Evolutionary conservation across 2,329 filamentous ascomycete genomes (phyloP).

Genomic region (Nothomitra cinnamomea): DNA sequence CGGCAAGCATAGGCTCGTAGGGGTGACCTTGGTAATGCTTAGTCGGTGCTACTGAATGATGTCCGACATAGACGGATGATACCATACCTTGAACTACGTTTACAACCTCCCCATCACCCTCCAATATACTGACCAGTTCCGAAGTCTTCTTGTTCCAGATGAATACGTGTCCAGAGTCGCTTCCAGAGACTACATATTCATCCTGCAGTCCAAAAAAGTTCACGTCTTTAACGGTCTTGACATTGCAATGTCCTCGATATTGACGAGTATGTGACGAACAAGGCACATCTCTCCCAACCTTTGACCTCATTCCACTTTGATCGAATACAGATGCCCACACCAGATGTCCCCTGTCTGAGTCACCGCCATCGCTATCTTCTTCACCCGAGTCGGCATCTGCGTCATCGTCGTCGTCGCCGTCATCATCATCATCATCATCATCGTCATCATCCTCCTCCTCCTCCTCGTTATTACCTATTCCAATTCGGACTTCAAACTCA

Average conservation of each 20-base stretch:
- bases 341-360: constrained; percentile 21
- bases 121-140: constrained; percentile 44
- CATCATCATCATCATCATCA: constrained; percentile 8
- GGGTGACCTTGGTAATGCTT: constrained; percentile 34
- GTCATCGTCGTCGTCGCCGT: constrained; percentile 11
- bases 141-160: constrained; percentile 50
- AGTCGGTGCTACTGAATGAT: constrained; percentile 1
- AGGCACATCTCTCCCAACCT: constrained; percentile 36
- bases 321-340: constrained; percentile 33
- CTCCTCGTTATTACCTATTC: constrained; percentile 4
- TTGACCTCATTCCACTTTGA: constrained; percentile 27
- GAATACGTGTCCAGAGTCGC: constrained; percentile 49
- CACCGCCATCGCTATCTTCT: constrained; percentile 16
- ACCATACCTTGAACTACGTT: constrained; percentile 45
- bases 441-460: constrained; percentile 6
- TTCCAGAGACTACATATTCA: constrained; percentile 51
- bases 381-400: constrained; percentile 5
- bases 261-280: constrained; percentile 37
- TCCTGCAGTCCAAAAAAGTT: constrained; percentile 51
- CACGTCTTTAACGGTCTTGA: constrained; percentile 51
- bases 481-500: not conserved
- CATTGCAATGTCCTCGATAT: constrained; percentile 49
- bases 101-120: constrained; percentile 51
- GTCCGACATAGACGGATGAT: not conserved
- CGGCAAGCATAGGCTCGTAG: constrained; percentile 48